These are phyloP conservation scores for Selenicereus undatus DNA, from an alignment of 148 eudicot genomes.

Conservation along the genomic window DNA sequence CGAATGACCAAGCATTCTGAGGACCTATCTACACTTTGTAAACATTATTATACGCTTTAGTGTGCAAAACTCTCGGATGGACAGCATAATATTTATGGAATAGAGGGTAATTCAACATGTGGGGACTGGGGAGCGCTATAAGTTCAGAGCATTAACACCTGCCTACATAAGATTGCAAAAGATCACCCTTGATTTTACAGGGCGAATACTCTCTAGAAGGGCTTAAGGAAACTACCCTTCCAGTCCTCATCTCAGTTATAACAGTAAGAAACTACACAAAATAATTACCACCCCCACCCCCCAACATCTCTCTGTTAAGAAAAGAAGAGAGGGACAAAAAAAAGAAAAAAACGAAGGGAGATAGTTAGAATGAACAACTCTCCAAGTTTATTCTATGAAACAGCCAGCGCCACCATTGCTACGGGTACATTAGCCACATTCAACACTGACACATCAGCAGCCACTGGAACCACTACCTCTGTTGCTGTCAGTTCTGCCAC, in stretches of 20 bases:
- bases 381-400: constrained; percentile 22
- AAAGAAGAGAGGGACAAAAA: background rate
- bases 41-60: too few relatives aligned
- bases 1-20: too few relatives aligned
- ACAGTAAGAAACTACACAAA: constrained; percentile 16
- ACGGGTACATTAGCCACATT: constrained; percentile 19
- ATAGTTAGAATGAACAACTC: constrained; percentile 21
- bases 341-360: background rate
- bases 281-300: constrained; percentile 7
- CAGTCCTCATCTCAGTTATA: background rate
- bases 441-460: background rate
- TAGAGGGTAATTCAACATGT: too few relatives aligned
- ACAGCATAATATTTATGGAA: too few relatives aligned
- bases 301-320: constrained; percentile 1
- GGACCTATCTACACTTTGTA: too few relatives aligned
- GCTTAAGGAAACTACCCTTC: background rate
- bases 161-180: constrained; percentile 1
- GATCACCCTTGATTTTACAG: constrained; percentile 20
- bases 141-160: constrained; percentile 5
- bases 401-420: constrained; percentile 23
- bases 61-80: too few relatives aligned
- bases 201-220: constrained; percentile 7
- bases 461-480: background rate
- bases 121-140: background rate
- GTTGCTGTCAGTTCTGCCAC: constrained; percentile 1